These are phyloP conservation scores for Nicotiana sylvestris DNA, from an alignment of 257 asterid species.

Conservation along the genomic window DNA sequence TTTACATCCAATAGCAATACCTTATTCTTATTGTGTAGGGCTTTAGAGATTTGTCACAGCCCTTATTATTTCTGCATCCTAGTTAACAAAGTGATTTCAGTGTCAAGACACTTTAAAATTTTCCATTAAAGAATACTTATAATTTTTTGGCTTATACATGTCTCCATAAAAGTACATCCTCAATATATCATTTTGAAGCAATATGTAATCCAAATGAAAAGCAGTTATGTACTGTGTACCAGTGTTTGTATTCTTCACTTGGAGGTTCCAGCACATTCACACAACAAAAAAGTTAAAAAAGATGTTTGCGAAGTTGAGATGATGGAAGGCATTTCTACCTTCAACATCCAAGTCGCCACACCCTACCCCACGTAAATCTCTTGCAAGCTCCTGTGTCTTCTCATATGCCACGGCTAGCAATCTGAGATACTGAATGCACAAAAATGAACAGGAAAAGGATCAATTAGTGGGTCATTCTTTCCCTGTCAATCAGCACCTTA, in stretches of 20 bases:
- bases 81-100: background rate
- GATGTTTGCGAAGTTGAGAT: too few relatives aligned
- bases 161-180: background rate
- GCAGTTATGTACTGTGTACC: background rate
- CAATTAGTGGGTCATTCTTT: too few relatives aligned
- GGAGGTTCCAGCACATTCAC: too few relatives aligned
- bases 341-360: slow-evolving; percentile 97
- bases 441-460: too few relatives aligned
- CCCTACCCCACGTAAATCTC: slow-evolving; percentile 80
- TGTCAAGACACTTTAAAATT: background rate
- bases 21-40: background rate
- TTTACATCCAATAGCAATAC: background rate
- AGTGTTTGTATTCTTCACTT: too few relatives aligned
- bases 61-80: background rate
- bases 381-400: slow-evolving; percentile 88
- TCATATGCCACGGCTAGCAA: slow-evolving; percentile 96
- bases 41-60: background rate
- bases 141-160: background rate
- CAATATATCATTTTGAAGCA: background rate
- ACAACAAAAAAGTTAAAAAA: too few relatives aligned
- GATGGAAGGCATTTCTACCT: slow-evolving; percentile 38
- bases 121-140: too few relatives aligned
- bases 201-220: background rate
- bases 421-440: slow-evolving; percentile 36
- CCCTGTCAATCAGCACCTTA: too few relatives aligned